phyloP scores from a whole-genome alignment of 2,329 filamentous ascomycete species.

The Leptographium flavum region DNA sequence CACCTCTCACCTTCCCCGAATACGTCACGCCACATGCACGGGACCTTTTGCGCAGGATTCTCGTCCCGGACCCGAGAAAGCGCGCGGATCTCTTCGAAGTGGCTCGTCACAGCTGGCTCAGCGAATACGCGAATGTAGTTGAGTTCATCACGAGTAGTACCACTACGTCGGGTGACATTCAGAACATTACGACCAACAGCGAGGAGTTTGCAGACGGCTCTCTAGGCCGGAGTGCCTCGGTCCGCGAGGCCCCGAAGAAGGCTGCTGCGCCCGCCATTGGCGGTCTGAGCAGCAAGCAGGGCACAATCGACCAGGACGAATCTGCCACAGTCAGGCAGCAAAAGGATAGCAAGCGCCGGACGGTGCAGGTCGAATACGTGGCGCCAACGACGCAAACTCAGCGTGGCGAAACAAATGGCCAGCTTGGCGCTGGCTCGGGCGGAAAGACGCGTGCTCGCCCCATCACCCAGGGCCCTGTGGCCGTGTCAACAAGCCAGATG shows the following conservation, averaged over 20 bases:
- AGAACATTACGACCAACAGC: constrained; percentile 56
- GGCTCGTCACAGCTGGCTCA: constrained; percentile 93
- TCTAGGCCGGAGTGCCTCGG: constrained; percentile 71
- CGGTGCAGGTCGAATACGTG: constrained; percentile 95
- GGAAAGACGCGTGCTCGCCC: constrained; percentile 38
- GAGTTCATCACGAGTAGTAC: constrained; percentile 95
- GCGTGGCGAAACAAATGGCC: constrained; percentile 33
- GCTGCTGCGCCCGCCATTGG: constrained; percentile 34
- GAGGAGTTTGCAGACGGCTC: constrained; percentile 43
- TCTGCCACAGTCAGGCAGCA: constrained; percentile 43
- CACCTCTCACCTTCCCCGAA: constrained; percentile 92
- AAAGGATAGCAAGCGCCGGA: constrained; percentile 82
- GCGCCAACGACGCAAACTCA: constrained; percentile 77
- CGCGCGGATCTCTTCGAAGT: constrained; percentile 95
- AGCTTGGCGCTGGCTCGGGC: constrained; percentile 13
- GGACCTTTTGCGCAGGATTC: constrained; percentile 79
- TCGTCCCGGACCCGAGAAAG: constrained; percentile 89
- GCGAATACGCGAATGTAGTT: constrained; percentile 91
- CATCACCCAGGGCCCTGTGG: constrained; percentile 38
- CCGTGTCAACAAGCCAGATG: constrained; percentile 17
- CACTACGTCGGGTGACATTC: constrained; percentile 72
- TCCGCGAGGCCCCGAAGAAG: constrained; percentile 73
- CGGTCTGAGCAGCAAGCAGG: constrained; percentile 59
- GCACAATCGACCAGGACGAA: constrained; percentile 55
- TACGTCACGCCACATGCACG: constrained; percentile 95